Percentiles rank a stretch among this genome's conserved stretches.
Evolutionary conservation across 176 grass and related monocot genomes (phyloP).

Genomic region (Lolium rigidum): DNA sequence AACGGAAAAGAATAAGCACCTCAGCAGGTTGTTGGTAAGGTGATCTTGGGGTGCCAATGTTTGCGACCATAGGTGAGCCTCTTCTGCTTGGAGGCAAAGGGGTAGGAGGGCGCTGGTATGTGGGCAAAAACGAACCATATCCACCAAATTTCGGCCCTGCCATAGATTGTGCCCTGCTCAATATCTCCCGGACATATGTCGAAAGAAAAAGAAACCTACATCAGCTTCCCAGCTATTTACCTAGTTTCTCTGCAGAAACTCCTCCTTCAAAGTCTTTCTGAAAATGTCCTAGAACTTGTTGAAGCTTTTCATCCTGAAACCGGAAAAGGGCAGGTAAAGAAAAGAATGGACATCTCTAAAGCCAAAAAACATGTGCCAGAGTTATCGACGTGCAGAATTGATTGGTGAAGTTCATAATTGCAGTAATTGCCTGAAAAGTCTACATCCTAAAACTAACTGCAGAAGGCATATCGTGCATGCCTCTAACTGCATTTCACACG

Average conservation of each 20-base stretch:
- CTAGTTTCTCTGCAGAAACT: conserved; percentile 75
- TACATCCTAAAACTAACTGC: conserved; percentile 1
- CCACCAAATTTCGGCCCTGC: conserved; percentile 83
- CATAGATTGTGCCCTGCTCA: conserved; percentile 40
- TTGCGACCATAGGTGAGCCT: conserved; percentile 45
- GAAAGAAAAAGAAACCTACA: conserved; percentile 25
- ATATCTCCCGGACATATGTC: neutral
- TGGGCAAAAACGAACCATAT: conserved; percentile 89
- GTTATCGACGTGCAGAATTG: neutral
- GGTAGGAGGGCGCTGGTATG: conserved; percentile 67
- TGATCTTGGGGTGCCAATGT: conserved; percentile 53
- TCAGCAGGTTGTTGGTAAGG: conserved; percentile 54
- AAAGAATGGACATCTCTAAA: neutral
- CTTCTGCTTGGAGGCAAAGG: conserved; percentile 58
- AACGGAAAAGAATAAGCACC: conserved; percentile 49
- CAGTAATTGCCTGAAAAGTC: neutral
- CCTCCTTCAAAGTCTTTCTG: conserved; percentile 78
- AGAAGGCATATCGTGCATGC: neutral
- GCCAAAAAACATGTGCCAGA: neutral
- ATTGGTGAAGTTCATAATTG: neutral
- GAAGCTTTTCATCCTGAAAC: conserved; percentile 75
- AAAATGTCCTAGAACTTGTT: conserved; percentile 68
- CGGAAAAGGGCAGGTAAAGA: neutral
- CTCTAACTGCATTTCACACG: neutral
- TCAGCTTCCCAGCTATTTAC: conserved; percentile 44